These are phyloP conservation scores for Mortierella sp. DNA, from an alignment of 371 early-diverging fungal species.

Conservation along the genomic window DNA sequence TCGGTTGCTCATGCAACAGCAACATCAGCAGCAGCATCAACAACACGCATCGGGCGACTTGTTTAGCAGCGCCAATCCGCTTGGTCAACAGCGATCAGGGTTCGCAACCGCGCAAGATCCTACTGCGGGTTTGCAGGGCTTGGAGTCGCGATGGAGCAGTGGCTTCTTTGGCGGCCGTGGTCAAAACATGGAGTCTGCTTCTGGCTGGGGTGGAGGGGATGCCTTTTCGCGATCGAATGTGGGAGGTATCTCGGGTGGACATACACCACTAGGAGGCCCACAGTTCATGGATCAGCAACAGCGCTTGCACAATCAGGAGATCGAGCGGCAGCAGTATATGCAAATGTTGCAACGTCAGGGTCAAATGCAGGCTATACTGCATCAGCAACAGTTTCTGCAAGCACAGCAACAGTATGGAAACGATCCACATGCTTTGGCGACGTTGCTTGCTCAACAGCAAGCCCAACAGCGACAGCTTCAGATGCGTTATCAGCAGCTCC, in stretches of 20 bases:
- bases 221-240: slow-evolving; percentile 28
- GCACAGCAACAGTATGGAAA: slow-evolving; percentile 59
- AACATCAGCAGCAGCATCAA: slow-evolving; percentile 34
- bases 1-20: slow-evolving; percentile 40
- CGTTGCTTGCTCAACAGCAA: slow-evolving; percentile 60
- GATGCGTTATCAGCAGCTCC: slow-evolving; percentile 50
- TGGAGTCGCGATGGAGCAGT: slow-evolving; percentile 29
- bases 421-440: slow-evolving; percentile 56
- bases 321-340: slow-evolving; percentile 59
- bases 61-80: slow-evolving; percentile 30
- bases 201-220: slow-evolving; percentile 40
- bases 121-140: slow-evolving; percentile 7
- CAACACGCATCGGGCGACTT: slow-evolving; percentile 42
- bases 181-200: slow-evolving; percentile 12
- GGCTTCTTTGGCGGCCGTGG: slow-evolving; percentile 25
- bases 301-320: slow-evolving; percentile 33
- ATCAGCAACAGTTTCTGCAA: slow-evolving; percentile 59
- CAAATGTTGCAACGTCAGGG: slow-evolving; percentile 60
- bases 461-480: slow-evolving; percentile 55
- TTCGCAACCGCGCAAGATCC: slow-evolving; percentile 15
- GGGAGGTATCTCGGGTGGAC: slow-evolving; percentile 22
- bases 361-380: slow-evolving; percentile 59
- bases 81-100: slow-evolving; percentile 28
- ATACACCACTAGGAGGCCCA: slow-evolving; percentile 31
- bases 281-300: slow-evolving; percentile 38